Conservation (phyloP, 345 rosid species). For the Salix caprea region DNA sequence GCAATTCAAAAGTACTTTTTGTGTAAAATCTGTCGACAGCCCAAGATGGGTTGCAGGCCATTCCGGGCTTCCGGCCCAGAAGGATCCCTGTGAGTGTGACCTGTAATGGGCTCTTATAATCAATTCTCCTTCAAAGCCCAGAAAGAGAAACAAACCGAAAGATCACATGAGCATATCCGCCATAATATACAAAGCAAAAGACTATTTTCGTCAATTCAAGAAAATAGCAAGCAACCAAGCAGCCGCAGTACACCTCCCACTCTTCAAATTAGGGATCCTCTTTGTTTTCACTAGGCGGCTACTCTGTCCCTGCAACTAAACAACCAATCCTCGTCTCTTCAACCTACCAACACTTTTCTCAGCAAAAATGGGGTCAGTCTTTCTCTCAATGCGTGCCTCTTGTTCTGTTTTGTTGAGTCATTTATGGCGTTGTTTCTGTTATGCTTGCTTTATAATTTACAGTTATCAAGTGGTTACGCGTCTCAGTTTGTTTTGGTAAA, state of each 20-base stretch:
- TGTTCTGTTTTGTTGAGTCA: neutral
- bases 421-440: neutral
- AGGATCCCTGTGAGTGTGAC: too few species aligned
- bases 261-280: neutral
- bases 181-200: neutral
- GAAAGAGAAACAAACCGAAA: neutral
- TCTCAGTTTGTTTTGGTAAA: neutral
- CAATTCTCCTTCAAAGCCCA: neutral
- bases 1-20: too few species aligned
- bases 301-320: neutral
- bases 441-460: neutral
- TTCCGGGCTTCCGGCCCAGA: too few species aligned
- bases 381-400: neutral
- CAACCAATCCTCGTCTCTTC: neutral
- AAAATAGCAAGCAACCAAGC: neutral
- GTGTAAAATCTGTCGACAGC: too few species aligned
- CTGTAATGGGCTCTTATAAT: too few species aligned
- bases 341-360: neutral
- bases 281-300: neutral
- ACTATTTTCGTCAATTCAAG: neutral
- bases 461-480: neutral
- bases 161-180: neutral
- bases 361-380: conserved; percentile 15
- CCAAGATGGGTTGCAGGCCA: too few species aligned
- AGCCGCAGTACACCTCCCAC: neutral